A percentile compares a stretch with the other conserved stretches of the same genome.
phyloP scores from a whole-genome alignment of 768 basidiomycete genomes.

The Suillus subalutaceus region DNA sequence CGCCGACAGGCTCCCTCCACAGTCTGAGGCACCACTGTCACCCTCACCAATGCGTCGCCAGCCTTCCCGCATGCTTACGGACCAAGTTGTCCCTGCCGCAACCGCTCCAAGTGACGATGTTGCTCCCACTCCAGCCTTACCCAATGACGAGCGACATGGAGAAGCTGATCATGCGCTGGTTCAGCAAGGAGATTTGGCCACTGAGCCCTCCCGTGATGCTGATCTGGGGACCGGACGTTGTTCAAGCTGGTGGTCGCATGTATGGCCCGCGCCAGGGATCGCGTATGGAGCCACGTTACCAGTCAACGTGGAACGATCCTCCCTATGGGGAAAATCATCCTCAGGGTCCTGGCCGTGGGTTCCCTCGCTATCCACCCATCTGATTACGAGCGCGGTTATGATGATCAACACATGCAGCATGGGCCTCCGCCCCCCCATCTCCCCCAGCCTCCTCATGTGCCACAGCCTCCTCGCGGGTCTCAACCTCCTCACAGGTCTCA shows the following conservation, averaged over 20 bases:
- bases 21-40: too few relatives aligned
- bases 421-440: neutral
- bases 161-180: neutral
- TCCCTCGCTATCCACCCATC: neutral
- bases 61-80: neutral
- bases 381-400: neutral
- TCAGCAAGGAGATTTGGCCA: neutral
- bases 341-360: neutral
- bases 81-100: neutral
- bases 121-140: neutral
- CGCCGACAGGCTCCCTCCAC: too few relatives aligned
- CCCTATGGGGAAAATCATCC: too few relatives aligned
- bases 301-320: too few relatives aligned
- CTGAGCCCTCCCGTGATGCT: neutral
- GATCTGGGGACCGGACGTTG: neutral
- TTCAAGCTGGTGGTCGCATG: neutral
- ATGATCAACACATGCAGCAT: neutral
- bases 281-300: neutral
- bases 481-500: neutral
- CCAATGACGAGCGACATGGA: neutral
- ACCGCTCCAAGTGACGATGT: too few relatives aligned
- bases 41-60: neutral
- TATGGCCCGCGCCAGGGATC: neutral
- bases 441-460: neutral
- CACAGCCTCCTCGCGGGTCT: neutral